phyloP scores from a whole-genome alignment of 2,329 filamentous ascomycete genomes.

The Ustilaginoidea virens region DNA sequence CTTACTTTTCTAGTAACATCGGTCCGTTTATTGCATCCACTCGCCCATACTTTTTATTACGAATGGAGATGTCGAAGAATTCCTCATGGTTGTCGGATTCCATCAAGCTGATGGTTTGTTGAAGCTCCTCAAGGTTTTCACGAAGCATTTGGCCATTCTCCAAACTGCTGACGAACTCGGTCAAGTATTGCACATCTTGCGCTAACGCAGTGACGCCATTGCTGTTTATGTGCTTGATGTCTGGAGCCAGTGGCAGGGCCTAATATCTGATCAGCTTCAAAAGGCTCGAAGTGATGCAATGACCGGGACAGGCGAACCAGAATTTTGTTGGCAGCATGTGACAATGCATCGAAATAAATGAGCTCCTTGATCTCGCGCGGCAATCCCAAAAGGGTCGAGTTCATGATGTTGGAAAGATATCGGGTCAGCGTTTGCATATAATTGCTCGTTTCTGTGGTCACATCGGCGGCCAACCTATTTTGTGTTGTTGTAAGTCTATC shows the following conservation, averaged over 20 bases:
- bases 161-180: slow-evolving; percentile 72
- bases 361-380: slow-evolving; percentile 93
- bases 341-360: slow-evolving; percentile 93
- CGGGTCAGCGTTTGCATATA: slow-evolving; percentile 93
- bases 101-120: slow-evolving; percentile 84
- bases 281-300: neutral
- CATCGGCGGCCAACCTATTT: slow-evolving; percentile 33
- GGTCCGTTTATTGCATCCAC: slow-evolving; percentile 88
- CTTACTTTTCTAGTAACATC: slow-evolving; percentile 78
- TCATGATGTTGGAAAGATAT: slow-evolving; percentile 94
- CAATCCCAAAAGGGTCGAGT: slow-evolving; percentile 79
- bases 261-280: slow-evolving; percentile 15
- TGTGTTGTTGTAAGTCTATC: too few relatives aligned
- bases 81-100: slow-evolving; percentile 84
- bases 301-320: slow-evolving; percentile 42
- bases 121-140: slow-evolving; percentile 80
- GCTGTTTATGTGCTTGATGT: slow-evolving; percentile 75
- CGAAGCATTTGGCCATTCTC: slow-evolving; percentile 73
- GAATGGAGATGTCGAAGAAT: slow-evolving; percentile 80
- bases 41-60: slow-evolving; percentile 86
- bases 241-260: slow-evolving; percentile 61
- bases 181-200: slow-evolving; percentile 70
- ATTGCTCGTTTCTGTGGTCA: slow-evolving; percentile 61
- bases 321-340: slow-evolving; percentile 77
- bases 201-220: slow-evolving; percentile 70